Base-by-base conservation (phyloP, 768 basidiomycete species). In the Tulasnella sp. region DNA sequence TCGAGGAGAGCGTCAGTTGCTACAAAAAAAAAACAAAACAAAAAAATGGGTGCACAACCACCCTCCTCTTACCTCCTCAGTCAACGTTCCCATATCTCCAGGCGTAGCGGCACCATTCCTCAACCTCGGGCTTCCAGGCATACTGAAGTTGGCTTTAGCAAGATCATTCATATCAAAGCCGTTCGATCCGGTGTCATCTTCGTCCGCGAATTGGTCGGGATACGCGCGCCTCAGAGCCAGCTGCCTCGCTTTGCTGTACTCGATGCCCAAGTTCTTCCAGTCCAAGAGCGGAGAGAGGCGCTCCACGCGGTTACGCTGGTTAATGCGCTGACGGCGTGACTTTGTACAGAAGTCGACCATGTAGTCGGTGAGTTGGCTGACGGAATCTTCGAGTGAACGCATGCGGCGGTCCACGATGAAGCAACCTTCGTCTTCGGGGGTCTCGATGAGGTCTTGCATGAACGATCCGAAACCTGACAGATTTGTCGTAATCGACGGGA, bases 261-360 rank as follows among this genome's bases (percentile, higher is more conserved):
- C 96, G 62, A 98, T 80, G 1, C 96, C 96, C 29, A 99, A 75
- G 68, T 91, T 91, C 76, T 99, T 99, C 96, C 96, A 98, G 70
- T 99, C 96, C 61, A 99, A 76, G 59, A 99, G 71, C 15, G 94
- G 94, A 51, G 83, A 85, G 17, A 99, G 77, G 25, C 96, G 82
- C 70, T 99, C 96, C 55, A 97, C 94, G 44, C 96, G 83, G 74
- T 98, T 99, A 30, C 96, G 86, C 74, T 98, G 96, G 73, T 99
- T 98, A 72, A 98, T 98, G 50, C 96, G 81, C 71, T 98, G 96
- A 45, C 96, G 80, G n/a, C 96, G 79, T 3, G 92, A 85, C 76
- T 91, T 92, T 64, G 73, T 75, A 57, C 78, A 77, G 74, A 94
- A 93, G 4, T 72, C 67, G 72, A 83, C 83, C 81, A 93, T 84